Base-by-base conservation (phyloP, 2,329 filamentous ascomycete species). In the Diaporthe capsici region DNA sequence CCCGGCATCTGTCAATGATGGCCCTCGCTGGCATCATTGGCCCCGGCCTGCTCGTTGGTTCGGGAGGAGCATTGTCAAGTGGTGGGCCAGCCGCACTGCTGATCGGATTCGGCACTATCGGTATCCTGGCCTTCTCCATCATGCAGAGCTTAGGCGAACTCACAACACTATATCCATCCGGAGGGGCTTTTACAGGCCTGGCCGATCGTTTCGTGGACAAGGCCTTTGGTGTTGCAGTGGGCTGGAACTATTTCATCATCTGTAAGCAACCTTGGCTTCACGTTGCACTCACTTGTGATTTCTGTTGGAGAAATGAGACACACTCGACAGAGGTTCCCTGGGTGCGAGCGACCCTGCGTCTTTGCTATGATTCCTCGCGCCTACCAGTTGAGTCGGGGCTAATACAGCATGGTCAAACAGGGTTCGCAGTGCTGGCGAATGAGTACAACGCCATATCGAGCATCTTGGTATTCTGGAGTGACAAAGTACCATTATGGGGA, bases 61-160 rank as follows among this genome's bases (percentile, higher is more conserved):
- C 92, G 3, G 94, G 94, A 49, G 91, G 92, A 63, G 94, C 94
- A 0, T 85, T 96, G 34, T 87, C 89, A 17, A 90, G 88, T 57
- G 93, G 93, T 73, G 94, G 94, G 0, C 94, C 94, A 22, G 94
- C 92, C 0, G 91, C 93, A 0, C 84, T 95, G 67, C 82, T 95
- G 49, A 94, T 95, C 80, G 93, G 93, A 1, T 96, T 95, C 78
- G 90, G 88, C 13, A 85, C 94, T 39, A 93, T 95, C 78, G 93
- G 92, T 15, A 88, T 94, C 77, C 90, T 95, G 75, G 93, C 93
- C 2, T 89, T 87, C 77, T 88, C 87, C 78, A 89, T 93, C 78
- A 94, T 94, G 90, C 93, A 95, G 85, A 93, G 91, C 6, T 85
- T 95, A 9, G 94, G 94, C 28, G 94, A 95, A 82, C 85, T 95